Base-by-base conservation (phyloP, 2,329 filamentous ascomycete genomes). In the Didymella keratinophila region DNA sequence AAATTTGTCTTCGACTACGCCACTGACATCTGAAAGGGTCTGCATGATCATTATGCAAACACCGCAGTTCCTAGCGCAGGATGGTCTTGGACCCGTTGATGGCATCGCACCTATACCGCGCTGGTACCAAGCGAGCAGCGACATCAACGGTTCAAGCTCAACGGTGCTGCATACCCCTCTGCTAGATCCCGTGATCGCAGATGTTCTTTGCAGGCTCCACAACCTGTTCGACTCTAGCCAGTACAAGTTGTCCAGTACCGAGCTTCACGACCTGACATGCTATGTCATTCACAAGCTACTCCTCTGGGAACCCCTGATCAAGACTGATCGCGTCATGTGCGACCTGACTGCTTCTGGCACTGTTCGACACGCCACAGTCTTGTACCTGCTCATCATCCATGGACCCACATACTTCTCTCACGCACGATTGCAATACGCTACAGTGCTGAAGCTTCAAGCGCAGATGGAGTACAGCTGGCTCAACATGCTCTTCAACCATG, bases 361-460 rank as follows among this genome's bases (percentile, higher is more conserved):
- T 2, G 76, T 86, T n/a, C 82, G 83, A 9, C 80, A 79, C 52
- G 78, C 78, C 3, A 72, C 80, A 1, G 68, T 80, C 0, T 76
- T 85, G 0, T 85, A 84, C 71, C 82, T 86, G 80, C 78, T 86
- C 18, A 77, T 78, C 39, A 73, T 83, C 0, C 84, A 86, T 11
- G 84, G 84, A 0, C 80, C 83, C 27, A 84, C 83, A 9, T 86
- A 86, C 63, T 86, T 83, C 60, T 81, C 83, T 1, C 84, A 86
- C 58, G 76, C 72, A 9, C 45, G 52, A 7, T 54, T 71, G 8
- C 65, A 69, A 36, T 64, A 65, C 16, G 58, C 45, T 9, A 44
- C 62, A 1, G 54, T 58, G 11, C 25, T 50, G 16, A 54, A 63
- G 36, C 63, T 70, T 5, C 62, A 51, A 39, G 39, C 25, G 8